Evolutionary conservation across 768 basidiomycete species (phyloP).

Genomic region (Lentinula guzmanii): DNA sequence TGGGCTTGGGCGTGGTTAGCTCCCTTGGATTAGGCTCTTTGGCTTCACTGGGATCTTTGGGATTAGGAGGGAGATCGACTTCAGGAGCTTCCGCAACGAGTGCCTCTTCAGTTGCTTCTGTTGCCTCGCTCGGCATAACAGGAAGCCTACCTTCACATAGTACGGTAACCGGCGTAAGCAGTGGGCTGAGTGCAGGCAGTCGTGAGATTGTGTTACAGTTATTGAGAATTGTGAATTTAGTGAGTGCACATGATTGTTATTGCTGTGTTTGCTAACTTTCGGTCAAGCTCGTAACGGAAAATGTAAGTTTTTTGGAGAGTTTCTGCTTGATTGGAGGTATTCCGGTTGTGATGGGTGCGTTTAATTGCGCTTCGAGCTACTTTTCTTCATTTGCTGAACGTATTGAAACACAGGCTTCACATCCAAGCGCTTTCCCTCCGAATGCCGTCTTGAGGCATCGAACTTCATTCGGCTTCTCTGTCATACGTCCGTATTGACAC

Average conservation of each 20-base stretch:
- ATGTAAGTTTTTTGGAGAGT: slow-evolving; percentile 85
- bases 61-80: neutral
- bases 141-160: neutral
- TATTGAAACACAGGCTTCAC: slow-evolving; percentile 64
- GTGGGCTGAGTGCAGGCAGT: slow-evolving; percentile 43
- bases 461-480: slow-evolving; percentile 91
- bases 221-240: slow-evolving; percentile 85
- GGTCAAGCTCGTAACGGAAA: slow-evolving; percentile 55
- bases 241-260: slow-evolving; percentile 25
- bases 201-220: slow-evolving; percentile 81
- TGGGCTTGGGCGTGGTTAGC: neutral
- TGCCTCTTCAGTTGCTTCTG: neutral
- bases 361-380: neutral
- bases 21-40: slow-evolving; percentile 1
- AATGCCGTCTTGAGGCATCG: slow-evolving; percentile 93
- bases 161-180: neutral
- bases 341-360: slow-evolving; percentile 87
- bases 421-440: slow-evolving; percentile 88
- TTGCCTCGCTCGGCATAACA: neutral
- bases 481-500: slow-evolving; percentile 85
- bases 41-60: slow-evolving; percentile 2
- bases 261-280: slow-evolving; percentile 27
- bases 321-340: slow-evolving; percentile 95
- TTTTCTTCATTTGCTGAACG: neutral
- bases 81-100: neutral